Percentiles rank a stretch among this genome's conserved stretches.
phyloP scores from a whole-genome alignment of 768 basidiomycete species.

The Lanmaoa pseudosensibilis region DNA sequence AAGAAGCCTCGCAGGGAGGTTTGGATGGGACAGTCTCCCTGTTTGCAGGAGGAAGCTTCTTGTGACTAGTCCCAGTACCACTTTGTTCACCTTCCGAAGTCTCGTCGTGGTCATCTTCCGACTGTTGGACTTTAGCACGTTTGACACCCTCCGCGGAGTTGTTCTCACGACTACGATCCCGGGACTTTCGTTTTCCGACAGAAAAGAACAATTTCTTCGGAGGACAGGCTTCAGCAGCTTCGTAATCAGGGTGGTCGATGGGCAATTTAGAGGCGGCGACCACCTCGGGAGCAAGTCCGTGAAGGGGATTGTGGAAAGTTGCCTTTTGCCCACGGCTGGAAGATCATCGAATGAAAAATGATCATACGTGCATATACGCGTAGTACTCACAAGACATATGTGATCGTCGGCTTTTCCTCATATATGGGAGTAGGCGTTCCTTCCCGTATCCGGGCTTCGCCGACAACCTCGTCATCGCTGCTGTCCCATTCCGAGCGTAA shows the following conservation, averaged over 20 bases:
- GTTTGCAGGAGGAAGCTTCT: not conserved
- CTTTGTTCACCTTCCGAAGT: slow-evolving; percentile 21
- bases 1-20: not conserved
- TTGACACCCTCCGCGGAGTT: slow-evolving; percentile 14
- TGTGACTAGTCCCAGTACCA: not conserved
- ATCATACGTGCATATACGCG: not conserved
- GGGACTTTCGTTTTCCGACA: slow-evolving; percentile 28
- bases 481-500: slow-evolving; percentile 31
- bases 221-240: slow-evolving; percentile 52
- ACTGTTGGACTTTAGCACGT: slow-evolving; percentile 6
- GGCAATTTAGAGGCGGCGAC: slow-evolving; percentile 51
- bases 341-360: slow-evolving; percentile 1
- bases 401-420: slow-evolving; percentile 61
- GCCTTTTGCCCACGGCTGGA: slow-evolving; percentile 69
- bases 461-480: slow-evolving; percentile 37
- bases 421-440: slow-evolving; percentile 38
- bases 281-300: slow-evolving; percentile 46
- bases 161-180: slow-evolving; percentile 26
- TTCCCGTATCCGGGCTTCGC: slow-evolving; percentile 34
- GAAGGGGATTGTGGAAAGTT: slow-evolving; percentile 63
- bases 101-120: slow-evolving; percentile 6
- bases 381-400: slow-evolving; percentile 69
- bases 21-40: slow-evolving; percentile 7
- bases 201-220: slow-evolving; percentile 60
- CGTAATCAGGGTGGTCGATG: slow-evolving; percentile 63